A percentile compares a stretch with the other conserved stretches of the same genome.
These are phyloP conservation scores for Umbellularia californica DNA, from an alignment of 164 flowering plant species.

Conservation along the genomic window DNA sequence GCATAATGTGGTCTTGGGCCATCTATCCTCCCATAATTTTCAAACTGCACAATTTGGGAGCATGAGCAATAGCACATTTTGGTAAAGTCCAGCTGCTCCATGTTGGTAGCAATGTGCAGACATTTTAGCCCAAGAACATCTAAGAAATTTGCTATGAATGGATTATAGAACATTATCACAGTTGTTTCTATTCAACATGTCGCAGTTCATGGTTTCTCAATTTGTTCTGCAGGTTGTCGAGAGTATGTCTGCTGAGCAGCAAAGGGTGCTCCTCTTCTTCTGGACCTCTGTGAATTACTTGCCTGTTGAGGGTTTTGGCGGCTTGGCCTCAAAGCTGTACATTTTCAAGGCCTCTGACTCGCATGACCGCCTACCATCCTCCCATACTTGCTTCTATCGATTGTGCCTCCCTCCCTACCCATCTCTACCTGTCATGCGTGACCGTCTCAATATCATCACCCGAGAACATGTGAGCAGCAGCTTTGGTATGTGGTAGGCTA, in stretches of 20 bases:
- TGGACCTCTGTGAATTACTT: constrained; percentile 87
- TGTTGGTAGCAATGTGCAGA: no score
- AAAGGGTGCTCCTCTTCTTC: constrained; percentile 67
- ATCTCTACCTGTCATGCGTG: constrained; percentile 21
- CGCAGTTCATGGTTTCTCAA: background rate
- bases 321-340: constrained; percentile 59
- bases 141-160: no score
- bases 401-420: constrained; percentile 26
- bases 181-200: no score
- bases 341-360: constrained; percentile 48
- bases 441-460: constrained; percentile 20
- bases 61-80: no score
- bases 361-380: constrained; percentile 43
- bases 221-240: constrained; percentile 54
- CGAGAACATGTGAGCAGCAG: constrained; percentile 28
- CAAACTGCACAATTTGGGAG: no score
- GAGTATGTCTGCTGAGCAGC: constrained; percentile 58
- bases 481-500: constrained; percentile 25
- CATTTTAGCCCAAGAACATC: no score
- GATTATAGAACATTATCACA: no score
- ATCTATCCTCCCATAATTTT: no score
- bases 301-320: constrained; percentile 79
- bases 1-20: no score
- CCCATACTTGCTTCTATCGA: constrained; percentile 36
- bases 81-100: no score